Evolutionary conservation across 371 early-diverging fungal genomes (phyloP), one percentile per base, ranked within the genome.

Genomic region (Coemansia sp.): DNA sequence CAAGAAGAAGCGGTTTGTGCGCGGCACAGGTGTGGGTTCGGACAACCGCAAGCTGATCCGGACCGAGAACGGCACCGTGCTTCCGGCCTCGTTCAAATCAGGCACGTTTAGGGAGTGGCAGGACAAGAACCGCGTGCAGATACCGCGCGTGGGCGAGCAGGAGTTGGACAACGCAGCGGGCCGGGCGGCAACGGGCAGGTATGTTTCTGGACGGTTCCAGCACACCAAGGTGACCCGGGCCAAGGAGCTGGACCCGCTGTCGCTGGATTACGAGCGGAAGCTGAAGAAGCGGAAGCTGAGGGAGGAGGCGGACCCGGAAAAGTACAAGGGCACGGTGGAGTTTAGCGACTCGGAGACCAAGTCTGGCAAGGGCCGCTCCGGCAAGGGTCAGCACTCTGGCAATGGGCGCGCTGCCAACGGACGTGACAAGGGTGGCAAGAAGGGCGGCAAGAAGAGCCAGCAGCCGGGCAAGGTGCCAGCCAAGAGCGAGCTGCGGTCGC

Each of bases 31-130:
- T 49, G 84, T 95, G 66, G 99, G 97, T n/a, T 74, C 91, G 1
- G 96, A 97, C 70, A 97, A 97, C 83, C 92, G 93, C 78, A 98
- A 97, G 84, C 70, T 93, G 68, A 93, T 98, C 60, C 87, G 86
- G 55, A 92, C 93, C 5, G 99, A 97, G 65, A 88, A 86, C 56
- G 99, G 99, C 48, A 87, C 90, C 14, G 80, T 89, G 73, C 85
- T 98, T 31, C 90, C 93, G 2, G 99, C 97, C 1, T 83, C 89
- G 7, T 96, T 87, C 83, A 94, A 94, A 74, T 84, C 89, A 9
- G 92, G 93, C 39, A 81, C 87, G 72, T 91, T 79, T 48, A 67
- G 59, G 47, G 88, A 89, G 55, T 98, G 97, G 97, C 87, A 90
- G 60, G 88, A 92, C 57, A 91, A 92, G 80, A 91, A 88, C 43